Evolutionary conservation across 1,284 basidiomycete species (phyloP), one percentile per base, ranked within the genome.

Genomic region (Ceratobasidium sp.): DNA sequence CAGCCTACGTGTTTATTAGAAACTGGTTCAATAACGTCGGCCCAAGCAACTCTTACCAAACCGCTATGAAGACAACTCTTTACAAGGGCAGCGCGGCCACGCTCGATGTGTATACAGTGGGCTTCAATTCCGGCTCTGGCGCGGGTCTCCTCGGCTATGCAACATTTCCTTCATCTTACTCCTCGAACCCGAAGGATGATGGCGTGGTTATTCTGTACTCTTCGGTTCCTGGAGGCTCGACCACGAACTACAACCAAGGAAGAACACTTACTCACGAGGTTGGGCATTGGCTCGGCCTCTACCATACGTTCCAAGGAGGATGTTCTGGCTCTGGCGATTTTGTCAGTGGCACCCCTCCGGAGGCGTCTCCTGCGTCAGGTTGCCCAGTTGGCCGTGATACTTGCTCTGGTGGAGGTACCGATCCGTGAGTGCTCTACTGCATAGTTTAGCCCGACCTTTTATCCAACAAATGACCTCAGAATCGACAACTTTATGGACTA

Each of bases 31-130:
- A 66, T 43, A 58, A 18, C 30, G 72, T 80, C 71, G 84, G 81
- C 2, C 84, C 84, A 7, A 78, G 78, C 62, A 78, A 75, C 44
- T 78, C 78, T 30, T 76, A 80, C 26, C 85, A 88, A 78, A 84
- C 81, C 7, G 78, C 81, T 13, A 88, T 88, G 87, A 88, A 88
- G 81, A 50, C 26, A 2, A 28, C 46, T 7, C 59, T 74, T 6
- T 46, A 54, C n/a, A 38, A 59, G 23, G 73, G 73, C 32, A 62
- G 46, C 38, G 54, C 62, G n/a, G 23, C 21, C 0, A 55, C 38
- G 7, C 73, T 74, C n/a, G 74, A 74, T 35, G 26, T 74, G 9
- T 74, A 74, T 41, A 35, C 72, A 7, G 73, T 73, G 23, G 64
- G 63, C 2, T 72, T 74, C 43, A 59, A 14, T 32, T 76, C 50